Evolutionary conservation across 345 rosid genomes (phyloP).

Genomic region (Mercurialis annua): DNA sequence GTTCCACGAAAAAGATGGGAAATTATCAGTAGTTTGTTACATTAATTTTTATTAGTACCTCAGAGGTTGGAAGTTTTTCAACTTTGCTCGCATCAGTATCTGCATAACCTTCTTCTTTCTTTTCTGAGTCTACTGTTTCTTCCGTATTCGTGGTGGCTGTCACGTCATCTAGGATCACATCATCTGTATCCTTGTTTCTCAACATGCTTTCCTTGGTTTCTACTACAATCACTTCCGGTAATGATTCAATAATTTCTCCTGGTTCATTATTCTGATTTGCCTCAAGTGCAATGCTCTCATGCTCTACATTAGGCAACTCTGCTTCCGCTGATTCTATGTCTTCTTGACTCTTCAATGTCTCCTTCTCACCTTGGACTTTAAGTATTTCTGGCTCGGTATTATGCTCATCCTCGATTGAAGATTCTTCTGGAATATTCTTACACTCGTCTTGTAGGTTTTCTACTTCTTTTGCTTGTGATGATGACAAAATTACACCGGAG

Average conservation of each 20-base stretch:
- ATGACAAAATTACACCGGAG: background rate
- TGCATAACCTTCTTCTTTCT: slow-evolving; percentile 15
- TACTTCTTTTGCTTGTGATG: background rate
- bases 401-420: slow-evolving; percentile 15
- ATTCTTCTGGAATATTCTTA: slow-evolving; percentile 7
- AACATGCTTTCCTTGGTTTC: slow-evolving; percentile 6
- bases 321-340: background rate
- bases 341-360: too few species aligned
- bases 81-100: slow-evolving; percentile 7
- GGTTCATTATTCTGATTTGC: slow-evolving; percentile 12
- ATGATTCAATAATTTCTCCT: too few species aligned
- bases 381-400: too few species aligned
- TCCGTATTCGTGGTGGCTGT: slow-evolving; percentile 12
- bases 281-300: slow-evolving; percentile 7
- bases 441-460: background rate
- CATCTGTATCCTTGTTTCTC: too few species aligned
- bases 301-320: slow-evolving; percentile 14
- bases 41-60: slow-evolving; percentile 18
- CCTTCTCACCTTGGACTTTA: too few species aligned
- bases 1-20: background rate
- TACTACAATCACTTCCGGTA: too few species aligned
- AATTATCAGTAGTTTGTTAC: background rate
- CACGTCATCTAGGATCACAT: background rate
- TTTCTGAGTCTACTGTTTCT: slow-evolving; percentile 4
- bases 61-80: background rate